Evolutionary conservation across 169 alveolate species (phyloP), one percentile per base, ranked within the genome.

Genomic region (Plasmodium yoelii): DNA sequence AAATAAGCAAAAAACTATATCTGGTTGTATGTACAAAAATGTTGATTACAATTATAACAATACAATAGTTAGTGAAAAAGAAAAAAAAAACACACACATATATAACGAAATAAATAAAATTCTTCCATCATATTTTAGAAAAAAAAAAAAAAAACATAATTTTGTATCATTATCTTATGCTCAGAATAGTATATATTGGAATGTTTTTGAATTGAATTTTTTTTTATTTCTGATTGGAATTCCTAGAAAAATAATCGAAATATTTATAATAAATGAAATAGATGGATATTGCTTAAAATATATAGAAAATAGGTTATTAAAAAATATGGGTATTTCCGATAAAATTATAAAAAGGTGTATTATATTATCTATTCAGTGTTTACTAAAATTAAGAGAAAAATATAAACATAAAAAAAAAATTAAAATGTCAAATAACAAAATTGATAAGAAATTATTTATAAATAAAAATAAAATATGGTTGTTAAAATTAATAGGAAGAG

Each of bases 401-500:
- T 92, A 92, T 56, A 82, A 82, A 55, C 68, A 82, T 56, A 82
- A 70, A 57, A 82, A 82, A 53, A 82, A 60, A 70, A 82, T 61
- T 59, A 82, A 67, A n/a, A 5, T 22, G 24, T 26, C 24, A 55
- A 82, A 55, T 67, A 65, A 15, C 19, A 22, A 39, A 56, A 22
- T 82, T 15, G 72, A 67, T 18, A 44, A 53, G 0, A 6, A 59
- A 55, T 82, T 53, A 47, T 24, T 56, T 53, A 46, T 82, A 15
- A 82, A 67, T 19, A 82, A 67, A 39, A 67, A 49, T 6, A 47
- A 82, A 55, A 19, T 82, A 53, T 82, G 57, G 24, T 55, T 65
- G 47, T 18, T 67, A 67, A 82, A 82, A 53, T 67, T 82, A 56
- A 70, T 95, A 47, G 97, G 96, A 9, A 93, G 93, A 47, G 97